Percentiles rank a stretch among this genome's conserved stretches.
These are phyloP conservation scores for Carpinus fangiana DNA, from an alignment of 306 rosid genomes.

Conservation along the genomic window DNA sequence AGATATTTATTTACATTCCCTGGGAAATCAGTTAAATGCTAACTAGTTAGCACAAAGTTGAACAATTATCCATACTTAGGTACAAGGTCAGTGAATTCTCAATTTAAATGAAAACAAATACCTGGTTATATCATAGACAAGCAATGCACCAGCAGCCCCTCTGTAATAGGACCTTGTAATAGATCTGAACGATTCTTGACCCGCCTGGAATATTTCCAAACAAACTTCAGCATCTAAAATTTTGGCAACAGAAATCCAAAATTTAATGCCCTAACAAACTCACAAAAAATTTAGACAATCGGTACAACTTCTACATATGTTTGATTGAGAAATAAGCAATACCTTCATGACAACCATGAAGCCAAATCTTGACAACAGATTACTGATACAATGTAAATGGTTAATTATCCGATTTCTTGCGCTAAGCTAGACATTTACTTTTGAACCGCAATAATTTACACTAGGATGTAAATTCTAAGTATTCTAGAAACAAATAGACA, in stretches of 20 bases:
- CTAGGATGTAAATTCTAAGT: neutral
- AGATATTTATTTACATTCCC: neutral
- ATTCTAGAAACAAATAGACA: neutral
- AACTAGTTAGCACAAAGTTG: neutral
- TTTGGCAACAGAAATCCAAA: neutral
- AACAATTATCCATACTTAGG: neutral
- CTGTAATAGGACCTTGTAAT: constrained; percentile 93
- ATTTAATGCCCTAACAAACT: neutral
- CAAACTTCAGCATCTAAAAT: constrained; percentile 15
- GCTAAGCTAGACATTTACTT: neutral
- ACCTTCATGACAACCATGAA: neutral
- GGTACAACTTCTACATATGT: neutral
- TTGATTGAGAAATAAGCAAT: neutral
- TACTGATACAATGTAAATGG: neutral
- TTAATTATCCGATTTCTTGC: neutral
- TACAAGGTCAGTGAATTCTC: neutral
- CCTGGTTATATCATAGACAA: constrained; percentile 98
- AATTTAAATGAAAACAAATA: constrained; percentile 23
- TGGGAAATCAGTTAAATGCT: neutral
- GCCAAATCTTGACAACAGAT: neutral
- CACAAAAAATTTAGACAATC: constrained; percentile 7
- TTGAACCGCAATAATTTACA: neutral
- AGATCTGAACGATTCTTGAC: constrained; percentile 99
- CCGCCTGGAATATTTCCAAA: constrained; percentile 62
- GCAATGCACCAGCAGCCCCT: constrained; percentile 98